Percentiles rank a stretch among this genome's conserved stretches.
Evolutionary conservation across 139 green algal species (phyloP).

Genomic region (Auxenochlorella pyrenoidosa): DNA sequence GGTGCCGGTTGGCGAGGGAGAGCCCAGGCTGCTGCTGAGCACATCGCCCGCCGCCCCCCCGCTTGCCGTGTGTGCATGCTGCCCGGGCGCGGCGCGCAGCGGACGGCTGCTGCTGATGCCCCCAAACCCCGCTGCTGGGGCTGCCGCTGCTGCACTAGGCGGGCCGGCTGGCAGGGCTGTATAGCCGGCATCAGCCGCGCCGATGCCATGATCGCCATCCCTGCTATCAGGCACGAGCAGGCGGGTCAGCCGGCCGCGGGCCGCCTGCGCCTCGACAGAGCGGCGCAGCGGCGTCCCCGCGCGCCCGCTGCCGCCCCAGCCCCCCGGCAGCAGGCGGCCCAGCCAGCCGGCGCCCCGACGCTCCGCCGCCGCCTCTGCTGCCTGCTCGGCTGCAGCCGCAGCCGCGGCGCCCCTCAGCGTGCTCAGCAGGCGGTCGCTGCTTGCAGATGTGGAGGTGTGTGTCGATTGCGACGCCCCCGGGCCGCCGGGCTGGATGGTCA

Average conservation of each 20-base stretch:
- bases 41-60: background rate
- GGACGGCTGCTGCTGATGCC: background rate
- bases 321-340: constrained; percentile 10
- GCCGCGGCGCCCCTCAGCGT: constrained; percentile 1
- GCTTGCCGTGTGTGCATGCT: background rate
- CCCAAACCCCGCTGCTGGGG: background rate
- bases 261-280: background rate
- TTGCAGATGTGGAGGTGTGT: background rate
- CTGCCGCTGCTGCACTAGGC: background rate
- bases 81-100: background rate
- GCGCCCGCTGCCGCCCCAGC: background rate
- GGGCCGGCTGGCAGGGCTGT: background rate
- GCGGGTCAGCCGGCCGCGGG: background rate
- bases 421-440: constrained; percentile 2
- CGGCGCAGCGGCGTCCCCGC: background rate
- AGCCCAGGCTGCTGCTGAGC: background rate
- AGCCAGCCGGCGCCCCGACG: background rate
- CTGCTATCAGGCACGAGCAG: background rate
- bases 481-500: constrained; percentile 23
- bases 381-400: constrained; percentile 16
- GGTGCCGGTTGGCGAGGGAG: background rate
- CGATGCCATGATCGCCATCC: background rate
- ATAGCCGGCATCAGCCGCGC: background rate
- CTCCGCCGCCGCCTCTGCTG: background rate
- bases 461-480: background rate